Conservation (phyloP, 768 basidiomycete species). For the Auriculariales sp. region DNA sequence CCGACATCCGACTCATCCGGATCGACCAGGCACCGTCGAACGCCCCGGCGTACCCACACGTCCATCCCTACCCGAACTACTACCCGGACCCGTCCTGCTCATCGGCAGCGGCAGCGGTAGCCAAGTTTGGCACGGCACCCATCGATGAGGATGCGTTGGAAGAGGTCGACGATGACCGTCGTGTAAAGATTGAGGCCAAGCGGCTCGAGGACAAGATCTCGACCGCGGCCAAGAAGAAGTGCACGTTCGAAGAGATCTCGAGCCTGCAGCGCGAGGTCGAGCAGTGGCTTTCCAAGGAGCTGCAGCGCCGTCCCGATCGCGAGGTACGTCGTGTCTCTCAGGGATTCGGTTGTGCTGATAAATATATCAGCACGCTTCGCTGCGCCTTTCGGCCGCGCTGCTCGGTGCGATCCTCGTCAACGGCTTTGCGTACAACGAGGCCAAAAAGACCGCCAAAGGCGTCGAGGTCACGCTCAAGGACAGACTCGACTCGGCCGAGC, state of each 20-base stretch:
- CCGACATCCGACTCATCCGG: slow-evolving; percentile 60
- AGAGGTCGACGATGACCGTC: slow-evolving; percentile 15
- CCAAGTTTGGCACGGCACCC: slow-evolving; percentile 5
- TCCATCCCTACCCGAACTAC: slow-evolving; percentile 1
- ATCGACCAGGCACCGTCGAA: slow-evolving; percentile 43
- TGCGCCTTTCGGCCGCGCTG: slow-evolving; percentile 61
- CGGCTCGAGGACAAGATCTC: slow-evolving; percentile 66
- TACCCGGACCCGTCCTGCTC: slow-evolving; percentile 12
- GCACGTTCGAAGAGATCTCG: slow-evolving; percentile 74
- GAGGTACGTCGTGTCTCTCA: slow-evolving; percentile 33
- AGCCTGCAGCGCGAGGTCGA: slow-evolving; percentile 65
- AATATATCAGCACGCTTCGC: slow-evolving; percentile 38
- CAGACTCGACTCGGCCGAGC: slow-evolving; percentile 52
- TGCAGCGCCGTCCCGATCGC: slow-evolving; percentile 32
- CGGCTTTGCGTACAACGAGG: slow-evolving; percentile 65
- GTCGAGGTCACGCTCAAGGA: slow-evolving; percentile 46
- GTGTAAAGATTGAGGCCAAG: slow-evolving; percentile 31
- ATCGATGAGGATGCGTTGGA: slow-evolving; percentile 17
- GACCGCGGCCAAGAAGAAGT: slow-evolving; percentile 69
- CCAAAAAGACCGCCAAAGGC: slow-evolving; percentile 48
- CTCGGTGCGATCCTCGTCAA: slow-evolving; percentile 75
- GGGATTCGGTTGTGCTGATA: slow-evolving; percentile 1
- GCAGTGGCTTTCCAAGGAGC: slow-evolving; percentile 53
- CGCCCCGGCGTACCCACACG: slow-evolving; percentile 40
- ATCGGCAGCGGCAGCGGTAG: slow-evolving; percentile 21